Conservation (phyloP, 192 early-diverging fungal species). For the Linnemannia zychae region DNA sequence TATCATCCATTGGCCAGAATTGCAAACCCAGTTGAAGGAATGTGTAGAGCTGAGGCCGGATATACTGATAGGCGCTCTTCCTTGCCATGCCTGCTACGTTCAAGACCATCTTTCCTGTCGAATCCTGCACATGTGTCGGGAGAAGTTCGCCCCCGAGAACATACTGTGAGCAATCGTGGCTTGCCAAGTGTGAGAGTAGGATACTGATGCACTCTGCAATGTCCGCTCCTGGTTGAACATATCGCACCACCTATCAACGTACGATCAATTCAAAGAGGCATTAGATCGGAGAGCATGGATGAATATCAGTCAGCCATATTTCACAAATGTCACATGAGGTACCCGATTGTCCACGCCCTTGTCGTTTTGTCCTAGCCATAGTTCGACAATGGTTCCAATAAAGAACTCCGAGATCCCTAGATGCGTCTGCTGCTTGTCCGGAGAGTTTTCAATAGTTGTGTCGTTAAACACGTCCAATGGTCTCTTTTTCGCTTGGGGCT, state of each 20-base stretch:
- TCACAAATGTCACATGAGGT: not conserved
- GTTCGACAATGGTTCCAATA: slow-evolving; percentile 45
- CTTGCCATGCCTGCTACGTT: slow-evolving; percentile 45
- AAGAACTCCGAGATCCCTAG: slow-evolving; percentile 52
- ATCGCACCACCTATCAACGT: slow-evolving; percentile 27
- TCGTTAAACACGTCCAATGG: slow-evolving; percentile 37
- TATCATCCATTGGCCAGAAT: slow-evolving; percentile 47
- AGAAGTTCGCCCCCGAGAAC: slow-evolving; percentile 39
- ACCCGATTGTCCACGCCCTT: slow-evolving; percentile 42
- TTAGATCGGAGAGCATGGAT: not conserved
- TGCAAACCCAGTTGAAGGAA: slow-evolving; percentile 32
- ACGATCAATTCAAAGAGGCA: not conserved
- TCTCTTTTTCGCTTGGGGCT: not conserved
- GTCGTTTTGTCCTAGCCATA: slow-evolving; percentile 53
- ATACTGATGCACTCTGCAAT: slow-evolving; percentile 40
- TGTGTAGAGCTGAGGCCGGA: slow-evolving; percentile 45
- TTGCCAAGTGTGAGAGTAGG: slow-evolving; percentile 30
- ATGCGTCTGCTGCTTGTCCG: slow-evolving; percentile 34
- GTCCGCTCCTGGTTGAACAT: slow-evolving; percentile 44
- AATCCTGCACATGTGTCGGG: slow-evolving; percentile 26
- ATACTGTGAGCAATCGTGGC: slow-evolving; percentile 37
- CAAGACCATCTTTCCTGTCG: slow-evolving; percentile 31
- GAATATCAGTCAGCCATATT: not conserved
- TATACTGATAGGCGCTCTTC: slow-evolving; percentile 47
- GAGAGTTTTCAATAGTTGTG: slow-evolving; percentile 31